Conservation (phyloP, 129 eudicot species). For the Saussurea involucrata region DNA sequence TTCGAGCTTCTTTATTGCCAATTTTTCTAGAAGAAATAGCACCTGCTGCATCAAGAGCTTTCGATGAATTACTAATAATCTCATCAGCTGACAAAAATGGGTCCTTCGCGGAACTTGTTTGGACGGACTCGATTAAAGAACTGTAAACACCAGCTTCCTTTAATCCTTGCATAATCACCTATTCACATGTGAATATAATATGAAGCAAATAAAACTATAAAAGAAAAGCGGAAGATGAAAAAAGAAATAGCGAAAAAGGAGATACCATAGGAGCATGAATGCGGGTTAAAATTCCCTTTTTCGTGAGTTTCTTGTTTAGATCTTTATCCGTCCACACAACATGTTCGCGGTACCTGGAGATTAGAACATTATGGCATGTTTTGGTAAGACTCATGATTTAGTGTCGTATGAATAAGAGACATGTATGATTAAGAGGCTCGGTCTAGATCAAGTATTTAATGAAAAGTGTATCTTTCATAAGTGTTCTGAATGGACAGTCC, state of each 20-base stretch:
- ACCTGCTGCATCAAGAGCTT: slow-evolving; percentile 3
- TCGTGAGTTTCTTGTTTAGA: slow-evolving; percentile 36
- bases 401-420: not conserved
- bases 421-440: not conserved
- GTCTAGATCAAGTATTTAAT: not conserved
- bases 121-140: slow-evolving; percentile 37
- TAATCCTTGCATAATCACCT: slow-evolving; percentile 54
- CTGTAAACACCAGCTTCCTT: slow-evolving; percentile 50
- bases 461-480: not conserved
- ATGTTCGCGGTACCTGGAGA: slow-evolving; percentile 50
- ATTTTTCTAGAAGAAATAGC: slow-evolving; percentile 34
- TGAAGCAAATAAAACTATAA: not conserved
- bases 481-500: not conserved
- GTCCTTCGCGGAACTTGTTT: slow-evolving; percentile 10
- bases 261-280: slow-evolving; percentile 65
- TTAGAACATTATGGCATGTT: not conserved
- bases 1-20: slow-evolving; percentile 29
- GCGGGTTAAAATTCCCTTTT: slow-evolving; percentile 50
- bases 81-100: slow-evolving; percentile 11
- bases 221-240: not conserved
- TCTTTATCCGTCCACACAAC: slow-evolving; percentile 51
- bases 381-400: too few species aligned
- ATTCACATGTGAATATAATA: not conserved
- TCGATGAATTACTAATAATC: slow-evolving; percentile 15
- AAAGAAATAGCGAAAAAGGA: not conserved